These are phyloP conservation scores for Vitis rotundifolia DNA, from an alignment of 164 flowering plant genomes.

Conservation along the genomic window DNA sequence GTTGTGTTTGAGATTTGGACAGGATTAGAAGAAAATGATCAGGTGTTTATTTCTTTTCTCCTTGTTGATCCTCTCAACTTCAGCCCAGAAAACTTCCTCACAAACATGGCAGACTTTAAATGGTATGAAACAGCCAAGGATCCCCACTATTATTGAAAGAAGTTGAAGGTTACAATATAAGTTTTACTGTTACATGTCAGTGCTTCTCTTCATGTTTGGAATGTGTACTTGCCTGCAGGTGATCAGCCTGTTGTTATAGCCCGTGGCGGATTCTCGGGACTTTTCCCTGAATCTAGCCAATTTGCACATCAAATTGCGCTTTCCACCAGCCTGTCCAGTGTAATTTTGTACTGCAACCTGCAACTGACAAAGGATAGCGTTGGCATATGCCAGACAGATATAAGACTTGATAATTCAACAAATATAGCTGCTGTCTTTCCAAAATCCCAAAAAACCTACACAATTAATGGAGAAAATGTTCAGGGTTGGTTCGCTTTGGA, in stretches of 20 bases:
- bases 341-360: slow-evolving; percentile 59
- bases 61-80: slow-evolving; percentile 34
- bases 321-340: slow-evolving; percentile 26
- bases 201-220: too few species aligned
- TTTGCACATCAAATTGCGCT: slow-evolving; percentile 41
- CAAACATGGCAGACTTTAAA: slow-evolving; percentile 55
- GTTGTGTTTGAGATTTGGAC: not conserved
- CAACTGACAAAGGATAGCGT: slow-evolving; percentile 70
- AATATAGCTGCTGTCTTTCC: slow-evolving; percentile 44
- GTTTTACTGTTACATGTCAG: not conserved
- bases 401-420: slow-evolving; percentile 67
- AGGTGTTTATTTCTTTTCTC: slow-evolving; percentile 31
- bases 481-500: slow-evolving; percentile 76
- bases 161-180: not conserved
- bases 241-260: slow-evolving; percentile 60
- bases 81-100: slow-evolving; percentile 27
- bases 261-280: slow-evolving; percentile 78
- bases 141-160: too few species aligned
- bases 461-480: slow-evolving; percentile 51
- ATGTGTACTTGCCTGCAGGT: slow-evolving; percentile 39
- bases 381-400: slow-evolving; percentile 58
- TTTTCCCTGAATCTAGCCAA: slow-evolving; percentile 65
- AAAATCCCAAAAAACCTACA: slow-evolving; percentile 46
- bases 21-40: slow-evolving; percentile 37
- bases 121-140: slow-evolving; percentile 10